Evolutionary conservation across 495 filamentous ascomycete species (phyloP).

Genomic region (Alectoria sarmentosa): DNA sequence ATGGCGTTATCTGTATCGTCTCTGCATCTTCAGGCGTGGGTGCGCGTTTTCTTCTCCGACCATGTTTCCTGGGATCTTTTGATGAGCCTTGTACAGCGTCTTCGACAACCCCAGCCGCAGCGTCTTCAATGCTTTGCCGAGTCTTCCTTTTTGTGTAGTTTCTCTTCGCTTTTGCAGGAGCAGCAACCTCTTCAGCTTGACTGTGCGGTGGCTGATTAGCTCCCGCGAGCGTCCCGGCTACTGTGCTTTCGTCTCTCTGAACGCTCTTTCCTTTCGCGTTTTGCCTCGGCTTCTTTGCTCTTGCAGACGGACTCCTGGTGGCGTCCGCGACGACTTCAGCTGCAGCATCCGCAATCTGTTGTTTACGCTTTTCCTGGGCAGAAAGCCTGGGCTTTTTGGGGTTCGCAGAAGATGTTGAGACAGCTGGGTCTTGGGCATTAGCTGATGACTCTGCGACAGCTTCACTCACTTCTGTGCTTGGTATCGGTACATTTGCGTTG

Average conservation of each 20-base stretch:
- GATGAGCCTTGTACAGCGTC: conserved; percentile 20
- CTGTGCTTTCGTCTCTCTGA: neutral
- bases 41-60: conserved; percentile 41
- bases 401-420: conserved; percentile 7
- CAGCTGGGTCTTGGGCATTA: conserved; percentile 12
- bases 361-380: conserved; percentile 19
- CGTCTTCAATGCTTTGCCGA: conserved; percentile 14
- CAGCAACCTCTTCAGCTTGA: neutral
- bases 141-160: conserved; percentile 22
- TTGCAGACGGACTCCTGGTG: conserved; percentile 16
- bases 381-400: conserved; percentile 20
- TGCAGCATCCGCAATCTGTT: conserved; percentile 18
- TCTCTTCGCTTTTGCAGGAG: conserved; percentile 12
- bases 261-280: conserved; percentile 20
- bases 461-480: conserved; percentile 15
- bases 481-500: conserved; percentile 9
- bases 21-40: conserved; percentile 75
- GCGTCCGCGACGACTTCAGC: conserved; percentile 24
- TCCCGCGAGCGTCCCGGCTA: neutral
- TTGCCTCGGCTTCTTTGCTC: conserved; percentile 30
- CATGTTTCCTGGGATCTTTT: conserved; percentile 14
- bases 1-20: conserved; percentile 57
- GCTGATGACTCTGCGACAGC: conserved; percentile 3
- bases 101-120: conserved; percentile 25
- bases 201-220: neutral